A percentile compares a stretch with the other conserved stretches of the same genome.
Conservation (phyloP, 2,329 filamentous ascomycete species). For the Phoma herbarum region DNA sequence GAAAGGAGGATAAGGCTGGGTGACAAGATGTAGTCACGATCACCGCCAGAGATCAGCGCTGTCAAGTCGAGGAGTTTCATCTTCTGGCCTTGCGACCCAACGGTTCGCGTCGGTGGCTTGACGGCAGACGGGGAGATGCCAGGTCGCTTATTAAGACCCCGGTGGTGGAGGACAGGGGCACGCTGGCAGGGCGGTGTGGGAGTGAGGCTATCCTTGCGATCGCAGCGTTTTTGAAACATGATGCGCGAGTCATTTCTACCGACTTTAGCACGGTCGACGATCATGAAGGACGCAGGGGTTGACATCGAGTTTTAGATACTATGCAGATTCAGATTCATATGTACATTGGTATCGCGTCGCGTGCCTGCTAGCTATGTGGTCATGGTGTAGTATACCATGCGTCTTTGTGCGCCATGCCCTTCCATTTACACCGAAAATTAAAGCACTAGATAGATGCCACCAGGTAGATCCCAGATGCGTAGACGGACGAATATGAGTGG, state of each 20-base stretch:
- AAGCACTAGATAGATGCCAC: constrained; percentile 1
- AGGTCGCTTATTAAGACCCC: background rate
- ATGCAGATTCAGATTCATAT: constrained; percentile 7
- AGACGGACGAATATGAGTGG: constrained; percentile 5
- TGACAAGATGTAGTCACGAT: background rate
- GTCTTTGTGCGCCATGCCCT: constrained; percentile 5
- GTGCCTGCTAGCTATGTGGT: constrained; percentile 18
- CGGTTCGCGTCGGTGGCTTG: background rate
- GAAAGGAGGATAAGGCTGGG: background rate
- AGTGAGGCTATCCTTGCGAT: constrained; percentile 10
- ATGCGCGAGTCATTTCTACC: background rate
- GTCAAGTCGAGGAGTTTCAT: background rate
- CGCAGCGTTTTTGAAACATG: background rate
- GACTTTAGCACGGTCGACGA: background rate
- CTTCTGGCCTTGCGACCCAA: constrained; percentile 9
- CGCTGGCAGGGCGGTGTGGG: constrained; percentile 9
- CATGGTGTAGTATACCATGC: constrained; percentile 7
- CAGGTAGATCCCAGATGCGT: constrained; percentile 6
- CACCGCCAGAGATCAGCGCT: constrained; percentile 7
- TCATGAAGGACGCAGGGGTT: background rate
- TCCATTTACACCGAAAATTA: constrained; percentile 10
- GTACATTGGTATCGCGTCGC: constrained; percentile 20
- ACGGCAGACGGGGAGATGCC: background rate
- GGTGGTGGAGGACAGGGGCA: background rate
- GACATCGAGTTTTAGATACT: background rate